A percentile compares a stretch with the other conserved stretches of the same genome.
phyloP scores from a whole-genome alignment of 1,284 basidiomycete species.

The Leccinum fallax region DNA sequence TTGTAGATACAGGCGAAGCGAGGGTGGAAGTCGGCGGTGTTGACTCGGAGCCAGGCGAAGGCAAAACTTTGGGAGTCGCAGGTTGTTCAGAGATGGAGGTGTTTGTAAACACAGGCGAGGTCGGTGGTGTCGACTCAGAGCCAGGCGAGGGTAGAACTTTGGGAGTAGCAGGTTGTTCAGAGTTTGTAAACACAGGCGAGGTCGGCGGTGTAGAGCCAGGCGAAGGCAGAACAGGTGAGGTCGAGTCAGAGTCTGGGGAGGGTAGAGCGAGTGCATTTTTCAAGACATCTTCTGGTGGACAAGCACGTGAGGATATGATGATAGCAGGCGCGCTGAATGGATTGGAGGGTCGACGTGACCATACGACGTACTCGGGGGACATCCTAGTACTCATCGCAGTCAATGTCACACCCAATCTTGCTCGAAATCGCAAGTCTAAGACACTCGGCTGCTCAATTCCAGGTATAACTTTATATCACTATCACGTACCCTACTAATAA shows the following conservation, averaged over 20 bases:
- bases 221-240: too few species aligned
- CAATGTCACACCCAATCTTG: constrained; percentile 55
- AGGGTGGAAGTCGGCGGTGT: constrained; percentile 28
- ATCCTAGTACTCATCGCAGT: too few species aligned
- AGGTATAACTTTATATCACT: constrained; percentile 37
- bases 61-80: too few species aligned
- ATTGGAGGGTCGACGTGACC: constrained; percentile 65
- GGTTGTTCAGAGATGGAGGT: too few species aligned
- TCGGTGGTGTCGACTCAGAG: too few species aligned
- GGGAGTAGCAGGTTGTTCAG: too few species aligned
- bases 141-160: too few species aligned
- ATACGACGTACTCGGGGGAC: constrained; percentile 47
- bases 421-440: constrained; percentile 66
- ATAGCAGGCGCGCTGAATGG: constrained; percentile 63
- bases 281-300: constrained; percentile 58
- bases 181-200: too few species aligned
- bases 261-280: constrained; percentile 45
- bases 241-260: too few species aligned
- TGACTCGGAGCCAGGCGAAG: too few species aligned
- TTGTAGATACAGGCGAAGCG: constrained; percentile 58
- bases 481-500: too few species aligned
- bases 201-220: too few species aligned
- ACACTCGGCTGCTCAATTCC: constrained; percentile 65
- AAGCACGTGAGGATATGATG: constrained; percentile 63
- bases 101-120: constrained; percentile 57